A percentile compares a stretch with the other conserved stretches of the same genome.
phyloP scores from a whole-genome alignment of 768 basidiomycete genomes.

The Sutorius australiensis region DNA sequence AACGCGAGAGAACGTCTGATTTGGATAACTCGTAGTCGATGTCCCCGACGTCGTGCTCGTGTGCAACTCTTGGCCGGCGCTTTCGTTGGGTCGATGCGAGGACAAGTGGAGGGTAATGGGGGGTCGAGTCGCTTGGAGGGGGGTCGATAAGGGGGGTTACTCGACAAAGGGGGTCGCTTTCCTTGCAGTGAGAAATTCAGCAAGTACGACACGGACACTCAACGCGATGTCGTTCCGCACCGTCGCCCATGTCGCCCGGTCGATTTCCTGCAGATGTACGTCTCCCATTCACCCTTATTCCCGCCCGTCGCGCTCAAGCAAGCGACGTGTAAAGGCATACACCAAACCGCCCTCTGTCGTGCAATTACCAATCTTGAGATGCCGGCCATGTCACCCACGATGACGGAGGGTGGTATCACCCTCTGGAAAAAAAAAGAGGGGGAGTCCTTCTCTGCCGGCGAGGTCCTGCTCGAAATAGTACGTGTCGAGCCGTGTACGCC shows the following conservation, averaged over 20 bases:
- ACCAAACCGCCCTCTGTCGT: slow-evolving; percentile 44
- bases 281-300: not conserved
- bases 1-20: not conserved
- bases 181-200: not conserved
- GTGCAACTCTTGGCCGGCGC: not conserved
- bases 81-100: not conserved
- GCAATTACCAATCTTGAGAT: slow-evolving; percentile 78
- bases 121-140: slow-evolving; percentile 7
- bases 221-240: slow-evolving; percentile 16
- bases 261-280: slow-evolving; percentile 26
- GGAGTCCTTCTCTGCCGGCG: slow-evolving; percentile 73
- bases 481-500: slow-evolving; percentile 26
- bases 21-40: not conserved
- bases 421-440: slow-evolving; percentile 89
- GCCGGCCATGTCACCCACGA: slow-evolving; percentile 97
- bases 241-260: slow-evolving; percentile 11
- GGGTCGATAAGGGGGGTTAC: slow-evolving; percentile 14
- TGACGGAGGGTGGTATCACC: slow-evolving; percentile 92
- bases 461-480: slow-evolving; percentile 88
- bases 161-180: not conserved
- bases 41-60: slow-evolving; percentile 9
- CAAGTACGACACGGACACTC: not conserved
- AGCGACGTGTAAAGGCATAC: slow-evolving; percentile 35
- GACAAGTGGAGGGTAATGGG: not conserved
- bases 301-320: not conserved